Base-by-base conservation (phyloP, 805 yeast genomes). In the Wickerhamiella azyma region DNA sequence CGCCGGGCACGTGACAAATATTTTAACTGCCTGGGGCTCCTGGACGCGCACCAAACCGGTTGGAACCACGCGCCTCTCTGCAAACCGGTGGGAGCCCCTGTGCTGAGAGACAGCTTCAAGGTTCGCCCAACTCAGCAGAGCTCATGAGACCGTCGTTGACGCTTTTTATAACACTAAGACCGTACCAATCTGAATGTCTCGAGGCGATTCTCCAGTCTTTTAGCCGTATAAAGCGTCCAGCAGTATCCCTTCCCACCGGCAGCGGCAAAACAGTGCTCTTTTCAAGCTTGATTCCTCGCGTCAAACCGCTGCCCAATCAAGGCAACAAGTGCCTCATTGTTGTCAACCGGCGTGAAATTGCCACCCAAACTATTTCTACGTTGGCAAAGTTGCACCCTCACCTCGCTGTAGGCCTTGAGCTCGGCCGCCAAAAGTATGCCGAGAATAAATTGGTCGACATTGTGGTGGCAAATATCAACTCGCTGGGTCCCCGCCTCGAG, bases 231-330 rank as follows among this genome's bases (percentile, higher is more conserved):
- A 61, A 69, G 16, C 66, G 92, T 41, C 73, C 85, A 0, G 96
- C 89, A 0, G 86, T 85, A 1, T 81, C 85, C 26, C 61, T 88
- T 33, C 94, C 96, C 11, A 89, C 97, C 0, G 97, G 97, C 0
- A 92, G 94, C 10, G 97, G 97, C 5, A 88, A 88, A 55, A 88
- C 96, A 0, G 85, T 85, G 10, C 77, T 84, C 1, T 81, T 85
- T 43, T 52, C 53, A 21, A 33, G 56, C 24, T 47, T 65, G 18
- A 43, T 64, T 18, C 42, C 48, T 2, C 49, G 46, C 36, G 59
- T 75, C 5, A 49, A 56, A 37, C 69, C 72, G 0, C 38, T 50
- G 3, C 45, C 53, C 0, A 59, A 60, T 0, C 51, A 52, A 2
- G 68, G 69, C 2, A 46, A 56, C 28, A 64, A 67, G 47, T 55